Conservation (phyloP, 495 filamentous ascomycete species). For the Tirmania nivea region DNA sequence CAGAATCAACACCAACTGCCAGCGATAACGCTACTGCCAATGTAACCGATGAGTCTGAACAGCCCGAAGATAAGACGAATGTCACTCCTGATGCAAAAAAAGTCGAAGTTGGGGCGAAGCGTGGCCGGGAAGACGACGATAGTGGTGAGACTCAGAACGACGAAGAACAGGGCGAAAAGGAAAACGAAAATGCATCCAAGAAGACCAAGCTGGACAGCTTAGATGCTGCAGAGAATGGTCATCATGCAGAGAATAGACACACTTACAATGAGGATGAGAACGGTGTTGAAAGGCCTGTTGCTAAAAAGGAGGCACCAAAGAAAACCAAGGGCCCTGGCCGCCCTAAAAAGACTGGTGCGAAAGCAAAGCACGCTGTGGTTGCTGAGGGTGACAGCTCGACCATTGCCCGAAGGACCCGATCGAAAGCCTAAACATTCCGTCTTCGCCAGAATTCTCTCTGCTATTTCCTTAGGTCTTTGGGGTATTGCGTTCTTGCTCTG, state of each 20-base stretch:
- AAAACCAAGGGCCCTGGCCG: slow-evolving; percentile 25
- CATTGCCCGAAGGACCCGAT: no score
- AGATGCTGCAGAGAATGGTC: slow-evolving; percentile 7
- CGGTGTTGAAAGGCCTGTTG: not conserved
- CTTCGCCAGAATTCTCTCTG: no score
- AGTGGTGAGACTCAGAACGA: slow-evolving; percentile 3
- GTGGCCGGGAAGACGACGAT: slow-evolving; percentile 21
- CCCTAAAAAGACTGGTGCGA: slow-evolving; percentile 21
- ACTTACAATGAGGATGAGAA: slow-evolving; percentile 10
- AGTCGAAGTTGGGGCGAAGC: slow-evolving; percentile 19
- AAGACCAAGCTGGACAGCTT: slow-evolving; percentile 17
- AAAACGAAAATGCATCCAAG: slow-evolving; percentile 21
- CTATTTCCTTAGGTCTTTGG: no score
- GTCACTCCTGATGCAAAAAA: slow-evolving; percentile 16
- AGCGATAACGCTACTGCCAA: no score
- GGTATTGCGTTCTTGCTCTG: no score
- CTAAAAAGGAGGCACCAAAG: slow-evolving; percentile 7
- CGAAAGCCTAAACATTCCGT: no score
- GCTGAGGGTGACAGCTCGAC: no score
- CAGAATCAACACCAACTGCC: slow-evolving; percentile 1
- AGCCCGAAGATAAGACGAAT: slow-evolving; percentile 5
- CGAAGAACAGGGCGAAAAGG: slow-evolving; percentile 16
- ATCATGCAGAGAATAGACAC: slow-evolving; percentile 12
- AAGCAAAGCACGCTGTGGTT: no score
- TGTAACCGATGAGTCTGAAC: no score